phyloP scores from a whole-genome alignment of 2,329 filamentous ascomycete genomes.

The Ascochyta fabae region DNA sequence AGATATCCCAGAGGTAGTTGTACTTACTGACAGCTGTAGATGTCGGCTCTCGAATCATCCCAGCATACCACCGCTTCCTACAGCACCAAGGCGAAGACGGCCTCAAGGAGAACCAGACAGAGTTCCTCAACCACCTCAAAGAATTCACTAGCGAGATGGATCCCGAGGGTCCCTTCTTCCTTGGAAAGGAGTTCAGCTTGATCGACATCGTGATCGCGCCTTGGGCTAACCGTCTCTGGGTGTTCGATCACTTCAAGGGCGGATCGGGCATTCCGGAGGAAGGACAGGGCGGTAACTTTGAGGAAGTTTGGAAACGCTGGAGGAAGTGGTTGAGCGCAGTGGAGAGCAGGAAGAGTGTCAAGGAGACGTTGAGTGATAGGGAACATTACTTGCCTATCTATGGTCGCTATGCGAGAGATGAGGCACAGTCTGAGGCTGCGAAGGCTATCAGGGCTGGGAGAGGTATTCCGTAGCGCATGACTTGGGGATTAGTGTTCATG shows the following conservation, averaged over 20 bases:
- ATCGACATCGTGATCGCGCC: conserved; percentile 76
- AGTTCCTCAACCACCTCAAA: conserved; percentile 66
- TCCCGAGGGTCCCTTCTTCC: conserved; percentile 68
- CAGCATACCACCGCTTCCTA: conserved; percentile 70
- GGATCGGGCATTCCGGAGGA: conserved; percentile 58
- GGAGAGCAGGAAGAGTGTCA: conserved; percentile 65
- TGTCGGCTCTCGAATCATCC: conserved; percentile 69
- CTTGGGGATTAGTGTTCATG: not conserved
- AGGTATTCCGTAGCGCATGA: conserved; percentile 61
- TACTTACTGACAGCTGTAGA: conserved; percentile 36
- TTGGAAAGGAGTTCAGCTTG: conserved; percentile 67
- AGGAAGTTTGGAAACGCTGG: conserved; percentile 69
- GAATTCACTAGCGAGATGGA: conserved; percentile 69
- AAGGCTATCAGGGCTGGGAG: conserved; percentile 63
- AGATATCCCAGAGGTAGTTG: too few species aligned
- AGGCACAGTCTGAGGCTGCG: conserved; percentile 55
- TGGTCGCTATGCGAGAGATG: conserved; percentile 56
- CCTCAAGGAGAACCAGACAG: conserved; percentile 60
- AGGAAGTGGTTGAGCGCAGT: conserved; percentile 68
- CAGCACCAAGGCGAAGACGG: conserved; percentile 47
- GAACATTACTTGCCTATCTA: conserved; percentile 74
- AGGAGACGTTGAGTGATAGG: conserved; percentile 71
- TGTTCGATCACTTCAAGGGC: conserved; percentile 77
- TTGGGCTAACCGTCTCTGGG: conserved; percentile 74
- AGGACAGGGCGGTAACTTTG: conserved; percentile 60